These are phyloP conservation scores for Tuctoria greenei DNA, from an alignment of 176 grass and related monocot genomes.

Conservation along the genomic window DNA sequence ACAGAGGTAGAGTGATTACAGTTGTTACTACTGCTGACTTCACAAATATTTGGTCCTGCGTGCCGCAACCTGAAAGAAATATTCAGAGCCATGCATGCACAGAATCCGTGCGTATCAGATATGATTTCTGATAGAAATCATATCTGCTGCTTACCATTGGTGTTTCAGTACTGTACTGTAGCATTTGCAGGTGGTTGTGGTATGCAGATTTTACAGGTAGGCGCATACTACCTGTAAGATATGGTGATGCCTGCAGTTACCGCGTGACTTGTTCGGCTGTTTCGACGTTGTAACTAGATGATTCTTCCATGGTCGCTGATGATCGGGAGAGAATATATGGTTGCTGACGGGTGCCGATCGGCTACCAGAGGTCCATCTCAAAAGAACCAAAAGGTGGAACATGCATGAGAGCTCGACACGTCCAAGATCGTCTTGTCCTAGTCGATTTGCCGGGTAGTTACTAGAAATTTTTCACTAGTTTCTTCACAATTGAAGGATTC, in stretches of 20 bases:
- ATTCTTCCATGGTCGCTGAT: neutral
- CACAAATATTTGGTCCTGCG: too few relatives aligned
- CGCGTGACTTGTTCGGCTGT: neutral
- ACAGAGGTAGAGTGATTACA: neutral
- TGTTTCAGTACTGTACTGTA: neutral
- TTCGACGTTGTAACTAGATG: neutral
- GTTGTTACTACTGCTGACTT: neutral
- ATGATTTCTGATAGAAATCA: too few relatives aligned
- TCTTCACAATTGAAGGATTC: too few relatives aligned
- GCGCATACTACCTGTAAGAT: neutral
- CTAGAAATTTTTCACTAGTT: too few relatives aligned
- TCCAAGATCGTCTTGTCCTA: neutral
- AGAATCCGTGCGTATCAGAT: too few relatives aligned
- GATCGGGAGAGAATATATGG: too few relatives aligned
- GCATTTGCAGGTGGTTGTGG: conserved; percentile 3
- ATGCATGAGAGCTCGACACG: neutral
- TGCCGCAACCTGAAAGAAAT: too few relatives aligned
- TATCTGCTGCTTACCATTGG: neutral
- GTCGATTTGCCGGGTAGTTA: neutral
- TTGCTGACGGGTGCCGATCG: neutral
- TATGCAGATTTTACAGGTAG: conserved; percentile 24
- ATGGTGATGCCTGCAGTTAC: neutral
- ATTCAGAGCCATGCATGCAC: neutral
- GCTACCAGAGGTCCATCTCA: neutral
- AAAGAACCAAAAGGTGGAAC: neutral